Conservation (phyloP, 139 green algal species). For the Coelastrella sp. region DNA sequence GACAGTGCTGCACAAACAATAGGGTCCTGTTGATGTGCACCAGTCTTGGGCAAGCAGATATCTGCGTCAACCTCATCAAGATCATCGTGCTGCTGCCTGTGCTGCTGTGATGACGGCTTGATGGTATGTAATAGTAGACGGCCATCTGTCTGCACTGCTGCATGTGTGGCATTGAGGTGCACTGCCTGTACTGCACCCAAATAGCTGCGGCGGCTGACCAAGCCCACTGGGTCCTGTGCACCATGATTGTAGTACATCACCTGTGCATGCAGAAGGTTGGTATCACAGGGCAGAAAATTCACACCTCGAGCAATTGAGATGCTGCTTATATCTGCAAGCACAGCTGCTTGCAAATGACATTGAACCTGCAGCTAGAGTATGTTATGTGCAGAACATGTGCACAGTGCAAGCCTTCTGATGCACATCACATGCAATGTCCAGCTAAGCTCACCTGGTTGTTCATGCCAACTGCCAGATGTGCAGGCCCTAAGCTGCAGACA, state of each 20-base stretch:
- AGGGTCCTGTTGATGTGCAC: neutral
- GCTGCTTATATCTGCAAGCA: no score
- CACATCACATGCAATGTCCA: neutral
- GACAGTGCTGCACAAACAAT: slow-evolving; percentile 73
- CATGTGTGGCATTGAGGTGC: slow-evolving; percentile 66
- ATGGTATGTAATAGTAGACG: slow-evolving; percentile 76
- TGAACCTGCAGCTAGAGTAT: no score
- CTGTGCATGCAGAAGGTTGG: slow-evolving; percentile 29
- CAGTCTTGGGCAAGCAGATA: slow-evolving; percentile 11
- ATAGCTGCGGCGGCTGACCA: slow-evolving; percentile 73
- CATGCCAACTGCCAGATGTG: slow-evolving; percentile 75
- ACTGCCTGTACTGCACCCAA: slow-evolving; percentile 62
- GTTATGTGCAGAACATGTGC: no score
- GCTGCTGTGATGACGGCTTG: slow-evolving; percentile 8
- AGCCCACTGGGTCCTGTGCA: slow-evolving; percentile 3
- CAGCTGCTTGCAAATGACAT: no score
- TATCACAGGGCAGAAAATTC: no score
- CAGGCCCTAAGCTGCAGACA: slow-evolving; percentile 74
- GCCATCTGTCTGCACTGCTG: slow-evolving; percentile 70
- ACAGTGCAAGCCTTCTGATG: neutral
- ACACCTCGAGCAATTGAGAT: no score
- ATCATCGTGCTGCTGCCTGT: neutral
- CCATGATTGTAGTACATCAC: slow-evolving; percentile 74
- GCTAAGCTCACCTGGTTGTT: slow-evolving; percentile 75
- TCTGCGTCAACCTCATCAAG: slow-evolving; percentile 7